Percentiles rank a stretch among this genome's conserved stretches.
These are phyloP conservation scores for Clarireedia paspali DNA, from an alignment of 2,329 filamentous ascomycete genomes.

Conservation along the genomic window DNA sequence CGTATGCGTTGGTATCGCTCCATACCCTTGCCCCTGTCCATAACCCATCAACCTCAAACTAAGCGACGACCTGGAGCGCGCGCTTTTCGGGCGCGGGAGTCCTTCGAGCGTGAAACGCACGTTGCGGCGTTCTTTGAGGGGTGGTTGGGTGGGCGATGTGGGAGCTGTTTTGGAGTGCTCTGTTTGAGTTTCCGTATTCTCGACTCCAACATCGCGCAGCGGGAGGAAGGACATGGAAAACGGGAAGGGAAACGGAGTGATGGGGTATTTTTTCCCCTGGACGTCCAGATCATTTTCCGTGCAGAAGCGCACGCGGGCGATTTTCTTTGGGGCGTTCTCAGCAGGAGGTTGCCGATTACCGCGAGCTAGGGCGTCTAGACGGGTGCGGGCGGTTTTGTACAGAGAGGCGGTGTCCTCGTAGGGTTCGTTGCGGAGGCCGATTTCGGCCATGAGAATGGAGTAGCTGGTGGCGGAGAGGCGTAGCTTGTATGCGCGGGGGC, in stretches of 20 bases:
- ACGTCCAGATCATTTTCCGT: not conserved
- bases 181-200: too few species aligned
- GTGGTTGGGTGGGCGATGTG: not conserved
- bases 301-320: not conserved
- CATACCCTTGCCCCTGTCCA: too few species aligned
- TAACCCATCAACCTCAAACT: too few species aligned
- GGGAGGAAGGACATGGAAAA: too few species aligned
- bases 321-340: not conserved
- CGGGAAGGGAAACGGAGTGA: not conserved
- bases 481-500: constrained; percentile 4
- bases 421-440: constrained; percentile 2
- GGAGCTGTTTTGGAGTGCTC: not conserved
- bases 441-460: constrained; percentile 4
- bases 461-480: constrained; percentile 12
- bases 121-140: not conserved
- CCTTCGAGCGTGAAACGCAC: not conserved
- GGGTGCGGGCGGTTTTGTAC: constrained; percentile 4
- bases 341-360: not conserved
- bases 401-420: constrained; percentile 4
- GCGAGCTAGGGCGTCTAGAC: not conserved
- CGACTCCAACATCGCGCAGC: too few species aligned
- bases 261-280: not conserved
- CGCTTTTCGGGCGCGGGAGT: not conserved
- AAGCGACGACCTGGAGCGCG: not conserved
- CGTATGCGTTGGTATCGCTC: too few species aligned